Evolutionary conservation across 2,329 filamentous ascomycete species (phyloP).

Genomic region (Fusarium sp.): DNA sequence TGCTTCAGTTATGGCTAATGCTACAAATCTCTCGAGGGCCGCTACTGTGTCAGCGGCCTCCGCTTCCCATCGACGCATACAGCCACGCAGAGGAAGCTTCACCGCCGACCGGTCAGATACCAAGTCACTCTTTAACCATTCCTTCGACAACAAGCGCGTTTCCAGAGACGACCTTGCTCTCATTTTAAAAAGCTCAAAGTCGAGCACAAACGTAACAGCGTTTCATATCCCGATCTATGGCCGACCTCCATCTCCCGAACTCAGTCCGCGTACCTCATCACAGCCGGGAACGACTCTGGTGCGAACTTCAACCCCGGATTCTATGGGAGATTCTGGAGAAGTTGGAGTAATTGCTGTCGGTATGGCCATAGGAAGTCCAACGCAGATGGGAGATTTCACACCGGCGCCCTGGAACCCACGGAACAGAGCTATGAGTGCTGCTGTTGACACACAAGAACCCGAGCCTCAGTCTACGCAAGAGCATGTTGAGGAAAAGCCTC

Average conservation of each 20-base stretch:
- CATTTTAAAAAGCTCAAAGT: constrained; percentile 44
- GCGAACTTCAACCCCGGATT: constrained; percentile 57
- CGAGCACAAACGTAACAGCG: constrained; percentile 49
- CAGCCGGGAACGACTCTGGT: constrained; percentile 49
- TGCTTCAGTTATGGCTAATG: constrained; percentile 33
- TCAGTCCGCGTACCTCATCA: constrained; percentile 51
- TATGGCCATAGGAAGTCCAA: constrained; percentile 78
- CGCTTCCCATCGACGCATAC: constrained; percentile 10
- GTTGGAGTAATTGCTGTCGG: constrained; percentile 66
- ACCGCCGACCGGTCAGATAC: constrained; percentile 37
- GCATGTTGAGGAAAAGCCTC: constrained; percentile 55
- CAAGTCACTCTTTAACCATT: constrained; percentile 29
- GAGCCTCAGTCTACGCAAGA: constrained; percentile 7
- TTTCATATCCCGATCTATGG: constrained; percentile 57
- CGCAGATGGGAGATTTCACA: constrained; percentile 51
- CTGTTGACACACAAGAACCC: constrained; percentile 29
- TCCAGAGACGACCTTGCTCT: constrained; percentile 58
- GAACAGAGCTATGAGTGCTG: constrained; percentile 42
- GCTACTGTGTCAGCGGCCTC: constrained; percentile 40
- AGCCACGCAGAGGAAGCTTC: constrained; percentile 40
- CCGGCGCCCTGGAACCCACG: constrained; percentile 47
- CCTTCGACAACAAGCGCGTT: constrained; percentile 56
- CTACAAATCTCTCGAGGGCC: constrained; percentile 41
- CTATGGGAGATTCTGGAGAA: constrained; percentile 50
- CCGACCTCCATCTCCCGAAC: constrained; percentile 57